Percentiles rank a stretch among this genome's conserved stretches.
phyloP scores from a whole-genome alignment of 305 asterid genomes.

The Solanum chacoense region DNA sequence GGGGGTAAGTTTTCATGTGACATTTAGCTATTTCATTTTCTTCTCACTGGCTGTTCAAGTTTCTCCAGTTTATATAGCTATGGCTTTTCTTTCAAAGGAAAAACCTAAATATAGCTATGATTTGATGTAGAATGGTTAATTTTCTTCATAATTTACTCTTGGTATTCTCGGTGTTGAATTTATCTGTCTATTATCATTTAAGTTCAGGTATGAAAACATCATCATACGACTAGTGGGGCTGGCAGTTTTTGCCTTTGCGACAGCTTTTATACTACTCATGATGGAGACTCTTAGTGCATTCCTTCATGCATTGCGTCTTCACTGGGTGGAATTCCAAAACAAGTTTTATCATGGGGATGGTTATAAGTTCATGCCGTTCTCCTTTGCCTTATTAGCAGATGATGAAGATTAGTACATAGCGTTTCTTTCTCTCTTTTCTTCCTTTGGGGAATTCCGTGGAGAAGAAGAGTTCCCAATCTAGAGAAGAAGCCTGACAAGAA shows the following conservation, averaged over 20 bases:
- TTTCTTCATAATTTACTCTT: background rate
- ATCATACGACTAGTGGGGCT: constrained; percentile 66
- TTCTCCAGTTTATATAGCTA: background rate
- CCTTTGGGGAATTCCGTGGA: constrained; percentile 21
- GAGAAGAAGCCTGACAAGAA: constrained; percentile 9
- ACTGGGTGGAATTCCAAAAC: constrained; percentile 94
- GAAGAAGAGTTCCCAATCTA: constrained; percentile 10
- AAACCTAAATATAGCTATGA: background rate
- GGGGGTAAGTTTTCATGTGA: constrained; percentile 61
- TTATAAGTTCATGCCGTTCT: constrained; percentile 80
- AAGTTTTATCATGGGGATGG: constrained; percentile 93
- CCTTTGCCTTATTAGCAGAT: constrained; percentile 57
- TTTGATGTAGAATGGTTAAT: background rate
- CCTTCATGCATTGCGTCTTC: constrained; percentile 95
- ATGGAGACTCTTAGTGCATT: constrained; percentile 98
- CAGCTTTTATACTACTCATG: constrained; percentile 85
- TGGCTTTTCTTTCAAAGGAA: background rate
- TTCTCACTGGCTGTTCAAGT: background rate
- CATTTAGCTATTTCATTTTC: background rate
- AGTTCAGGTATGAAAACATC: constrained; percentile 66
- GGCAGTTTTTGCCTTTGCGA: constrained; percentile 83
- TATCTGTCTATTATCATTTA: background rate
- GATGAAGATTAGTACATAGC: constrained; percentile 35
- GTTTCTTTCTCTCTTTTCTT: background rate
- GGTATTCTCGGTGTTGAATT: background rate